phyloP scores from a whole-genome alignment of 2,329 filamentous ascomycete genomes.

The Cadophora malorum region DNA sequence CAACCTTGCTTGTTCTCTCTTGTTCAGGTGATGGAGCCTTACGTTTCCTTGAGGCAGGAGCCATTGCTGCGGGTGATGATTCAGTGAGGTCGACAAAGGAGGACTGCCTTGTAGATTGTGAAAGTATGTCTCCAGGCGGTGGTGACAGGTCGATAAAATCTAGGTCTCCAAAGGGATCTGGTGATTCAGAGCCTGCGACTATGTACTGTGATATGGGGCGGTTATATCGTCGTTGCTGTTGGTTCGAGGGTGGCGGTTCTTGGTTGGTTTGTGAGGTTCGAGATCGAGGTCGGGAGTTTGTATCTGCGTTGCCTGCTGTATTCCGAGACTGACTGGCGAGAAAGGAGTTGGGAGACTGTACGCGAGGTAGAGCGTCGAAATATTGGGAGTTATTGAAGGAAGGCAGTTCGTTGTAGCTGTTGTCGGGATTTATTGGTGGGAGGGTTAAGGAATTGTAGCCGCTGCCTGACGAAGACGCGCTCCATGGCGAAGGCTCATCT shows the following conservation, averaged over 20 bases:
- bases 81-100: constrained; percentile 41
- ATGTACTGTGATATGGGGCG: constrained; percentile 27
- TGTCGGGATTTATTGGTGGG: constrained; percentile 33
- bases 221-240: constrained; percentile 26
- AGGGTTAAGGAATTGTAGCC: constrained; percentile 32
- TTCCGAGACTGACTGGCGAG: constrained; percentile 4
- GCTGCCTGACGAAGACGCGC: constrained; percentile 16
- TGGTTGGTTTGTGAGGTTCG: constrained; percentile 17
- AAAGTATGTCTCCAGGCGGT: constrained; percentile 13
- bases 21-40: constrained; percentile 33
- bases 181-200: constrained; percentile 32
- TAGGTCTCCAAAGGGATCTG: constrained; percentile 36
- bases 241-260: constrained; percentile 35
- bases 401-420: constrained; percentile 26
- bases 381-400: constrained; percentile 23
- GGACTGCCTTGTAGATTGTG: constrained; percentile 26
- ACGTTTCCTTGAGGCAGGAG: constrained; percentile 36
- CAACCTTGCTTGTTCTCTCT: constrained; percentile 27
- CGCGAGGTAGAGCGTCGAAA: constrained; percentile 26
- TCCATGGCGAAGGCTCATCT: constrained; percentile 18
- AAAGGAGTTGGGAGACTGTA: constrained; percentile 23
- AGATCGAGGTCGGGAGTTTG: constrained; percentile 6
- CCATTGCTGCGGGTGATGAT: constrained; percentile 33
- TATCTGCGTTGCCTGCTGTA: neutral
- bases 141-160: constrained; percentile 29